Evolutionary conservation across 2,329 filamentous ascomycete species (phyloP), one percentile per base, ranked within the genome.

Genomic region (Fusarium sarcochroum): DNA sequence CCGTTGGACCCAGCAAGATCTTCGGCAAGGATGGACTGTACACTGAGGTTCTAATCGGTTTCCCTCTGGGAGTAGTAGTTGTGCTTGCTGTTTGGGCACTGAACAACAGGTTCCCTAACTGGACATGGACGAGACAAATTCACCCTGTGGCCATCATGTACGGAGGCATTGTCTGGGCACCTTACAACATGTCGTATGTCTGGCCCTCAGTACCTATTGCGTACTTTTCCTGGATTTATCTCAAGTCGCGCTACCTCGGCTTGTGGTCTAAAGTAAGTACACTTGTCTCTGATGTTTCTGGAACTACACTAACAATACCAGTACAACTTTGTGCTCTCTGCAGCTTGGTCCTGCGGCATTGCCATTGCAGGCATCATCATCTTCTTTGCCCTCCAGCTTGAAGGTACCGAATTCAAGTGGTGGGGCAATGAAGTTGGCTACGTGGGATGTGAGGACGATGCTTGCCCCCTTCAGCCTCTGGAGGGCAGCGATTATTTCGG

Each of bases 241-340:
- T 85, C 66, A 85, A 85, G 75, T 78, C 77, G 41, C 79, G 83
- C 6, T 85, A 80, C 69, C 76, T 85, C 18, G 82, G 78, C 21
- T 80, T 86, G 68, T 87, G 85, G 84, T 82, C 83, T 52, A 86
- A 86, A 78, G 80, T 83, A 76, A 45, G 78, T 72, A 18, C 1
- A 8, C 1, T 7, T 2, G 2, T 2, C 17, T 2, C 21, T 5
- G 6, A 42, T 9, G 2, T 9, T 4, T 20, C 3, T 55, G 21
- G 20, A 18, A 4, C 30, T 17, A 14, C 34, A 38, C 63, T 72
- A 61, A 63, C 52, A 18, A 8, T 2, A 14, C 40, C 27, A 83
- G 80, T 87, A 87, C 76, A 86, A 85, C 70, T 86, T 85, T 70
- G 83, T 86, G 42, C 78, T 86, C 23, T 85, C 85, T 9, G 83